Base-by-base conservation (phyloP, 2,329 filamentous ascomycete genomes). In the Helotiales sp. region DNA sequence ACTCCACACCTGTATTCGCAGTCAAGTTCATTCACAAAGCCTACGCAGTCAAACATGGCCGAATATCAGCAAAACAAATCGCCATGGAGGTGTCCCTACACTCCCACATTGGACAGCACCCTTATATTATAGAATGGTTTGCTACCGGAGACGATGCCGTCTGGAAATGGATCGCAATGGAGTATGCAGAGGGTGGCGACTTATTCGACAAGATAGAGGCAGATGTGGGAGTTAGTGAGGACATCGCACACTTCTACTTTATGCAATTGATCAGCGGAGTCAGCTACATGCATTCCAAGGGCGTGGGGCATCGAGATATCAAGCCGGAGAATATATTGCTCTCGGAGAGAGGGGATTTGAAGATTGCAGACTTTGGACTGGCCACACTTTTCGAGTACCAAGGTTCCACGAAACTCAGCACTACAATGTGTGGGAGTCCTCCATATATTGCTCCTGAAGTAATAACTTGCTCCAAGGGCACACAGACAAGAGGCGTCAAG, bases 161-260 rank as follows among this genome's bases (percentile, higher is more conserved):
- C 20, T 99, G 96, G 95, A 88, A 92, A 73, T 99, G 96, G 96
- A 97, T 99, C 74, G 95, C 94, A 45, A 97, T 99, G 93, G 96
- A 99, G 80, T 91, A 93, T 73, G 96, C 96, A 54, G 93, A 96
- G 74, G 96, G 96, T 49, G 96, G 96, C 11, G 96, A 99, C 78
- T 85, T 99, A 7, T 99, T 99, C 79, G 96, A 99, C 87, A 99
- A 99, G 83, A 98, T 99, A 74, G 96, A 99, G 81, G 94, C 96
- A 20, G 96, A 99, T 79, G 92, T 95, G 52, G 96, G 96, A 57
- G 93, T 98, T n/a, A 88, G 91, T 6, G 89, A 97, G 78, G 93
- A 98, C 77, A 93, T 99, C 77, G 95, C 96, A 37, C 96, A 99
- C 78, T 88, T 97, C 69, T 99, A 98, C 82, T 99, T 99, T 79